Evolutionary conservation across 2,329 filamentous ascomycete genomes (phyloP), one percentile per base, ranked within the genome.

Genomic region (Pseudocercospora macadamiae): DNA sequence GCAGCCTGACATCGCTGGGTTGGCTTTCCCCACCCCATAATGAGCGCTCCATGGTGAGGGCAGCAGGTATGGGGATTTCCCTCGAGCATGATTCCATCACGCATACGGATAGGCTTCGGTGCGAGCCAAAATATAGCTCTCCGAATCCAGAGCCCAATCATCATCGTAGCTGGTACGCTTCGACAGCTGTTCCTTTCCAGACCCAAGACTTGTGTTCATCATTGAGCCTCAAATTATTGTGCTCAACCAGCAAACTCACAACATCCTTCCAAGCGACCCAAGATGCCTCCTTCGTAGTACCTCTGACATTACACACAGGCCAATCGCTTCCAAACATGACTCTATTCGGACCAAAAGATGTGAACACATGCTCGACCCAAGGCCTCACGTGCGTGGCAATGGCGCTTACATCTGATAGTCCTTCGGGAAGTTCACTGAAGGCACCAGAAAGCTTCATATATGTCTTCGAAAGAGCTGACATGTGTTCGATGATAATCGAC

Each of bases 321-420:
- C 93, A 97, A 74, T 97, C 92, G 64, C 89, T 93, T 21, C 89
- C 93, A 74, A 95, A 97, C 88, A 97, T 92, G 71, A 95, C 82
- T 63, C 91, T 82, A 19, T 79, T 72, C 0, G 89, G 77, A 1
- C 89, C 87, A 70, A 96, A 97, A 1, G 83, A 83, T 25, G 86
- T 83, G 53, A 96, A 83, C 0, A 93, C 77, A 53, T 88, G 84
- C 60, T 86, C 83, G 2, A 91, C 82, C 88, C 90, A 96, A 21
- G 88, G 87, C 59, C 83, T 80, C 18, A 90, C 80, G 37, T 82
- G 81, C 61, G 83, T 78, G 64, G 90, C 86, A 57, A 91, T 82
- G 32, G 84, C 80, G 57, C 65, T 51, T n/a, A 58, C 64, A 8
- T 80, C 73, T 23, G 80, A 77, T 21, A 64, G 62, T n/a, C 54